Conservation (phyloP, 2,329 filamentous ascomycete species). For the Fonsecaea erecta region DNA sequence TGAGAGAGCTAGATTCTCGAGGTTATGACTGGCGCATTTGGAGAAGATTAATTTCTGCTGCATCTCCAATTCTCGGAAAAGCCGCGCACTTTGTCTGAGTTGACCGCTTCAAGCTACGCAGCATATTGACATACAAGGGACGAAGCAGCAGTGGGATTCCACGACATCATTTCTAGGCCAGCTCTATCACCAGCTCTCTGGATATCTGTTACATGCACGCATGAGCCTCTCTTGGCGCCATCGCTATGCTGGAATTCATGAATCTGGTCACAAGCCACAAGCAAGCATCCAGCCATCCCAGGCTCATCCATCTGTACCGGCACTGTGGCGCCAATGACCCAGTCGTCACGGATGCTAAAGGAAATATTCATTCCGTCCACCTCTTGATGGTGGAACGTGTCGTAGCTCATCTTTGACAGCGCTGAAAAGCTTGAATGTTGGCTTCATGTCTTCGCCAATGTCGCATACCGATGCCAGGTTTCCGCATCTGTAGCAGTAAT, state of each 20-base stretch:
- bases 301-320: constrained; percentile 2
- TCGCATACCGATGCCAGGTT: constrained; percentile 82
- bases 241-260: constrained; percentile 28
- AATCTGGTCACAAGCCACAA: constrained; percentile 13
- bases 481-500: constrained; percentile 93
- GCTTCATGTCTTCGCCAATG: constrained; percentile 79
- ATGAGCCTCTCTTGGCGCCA: constrained; percentile 15
- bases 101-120: background rate
- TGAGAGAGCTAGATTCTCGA: background rate
- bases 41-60: too few relatives aligned
- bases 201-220: constrained; percentile 27
- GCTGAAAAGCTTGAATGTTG: constrained; percentile 72
- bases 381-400: constrained; percentile 50
- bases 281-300: constrained; percentile 10
- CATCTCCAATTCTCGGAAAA: constrained; percentile 12
- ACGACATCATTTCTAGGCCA: constrained; percentile 17
- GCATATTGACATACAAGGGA: background rate
- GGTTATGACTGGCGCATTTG: background rate
- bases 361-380: constrained; percentile 55
- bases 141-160: background rate
- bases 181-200: constrained; percentile 26
- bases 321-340: constrained; percentile 1
- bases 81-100: background rate
- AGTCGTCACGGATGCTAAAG: constrained; percentile 18
- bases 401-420: constrained; percentile 54